Evolutionary conservation across 2,329 filamentous ascomycete genomes (phyloP).

Genomic region (Colletotrichum costaricense): DNA sequence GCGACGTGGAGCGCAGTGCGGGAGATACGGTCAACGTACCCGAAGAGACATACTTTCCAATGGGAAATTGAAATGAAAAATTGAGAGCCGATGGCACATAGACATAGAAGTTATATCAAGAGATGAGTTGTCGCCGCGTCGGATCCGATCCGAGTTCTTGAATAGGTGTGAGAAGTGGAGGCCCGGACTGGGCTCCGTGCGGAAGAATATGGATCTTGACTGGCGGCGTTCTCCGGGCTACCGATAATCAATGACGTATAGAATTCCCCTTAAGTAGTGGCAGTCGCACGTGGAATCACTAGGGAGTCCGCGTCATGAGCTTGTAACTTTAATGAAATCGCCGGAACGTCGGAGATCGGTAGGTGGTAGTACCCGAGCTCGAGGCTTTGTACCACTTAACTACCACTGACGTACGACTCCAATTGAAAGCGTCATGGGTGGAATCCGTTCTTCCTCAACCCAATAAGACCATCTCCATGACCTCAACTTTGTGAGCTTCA

Average conservation of each 20-base stretch:
- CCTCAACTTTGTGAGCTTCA: not conserved
- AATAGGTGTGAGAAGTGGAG: not conserved
- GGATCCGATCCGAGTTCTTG: no score
- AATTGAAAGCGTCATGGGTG: not conserved
- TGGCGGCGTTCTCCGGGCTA: not conserved
- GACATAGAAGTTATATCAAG: no score
- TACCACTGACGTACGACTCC: not conserved
- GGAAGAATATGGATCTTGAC: not conserved
- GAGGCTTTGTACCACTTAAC: not conserved
- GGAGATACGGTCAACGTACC: not conserved
- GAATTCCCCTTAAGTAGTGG: not conserved
- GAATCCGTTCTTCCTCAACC: not conserved
- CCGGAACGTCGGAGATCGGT: not conserved
- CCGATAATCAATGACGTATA: constrained; percentile 6
- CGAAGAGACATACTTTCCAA: not conserved
- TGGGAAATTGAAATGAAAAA: no score
- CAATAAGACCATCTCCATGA: not conserved
- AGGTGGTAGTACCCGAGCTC: not conserved
- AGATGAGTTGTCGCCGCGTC: no score
- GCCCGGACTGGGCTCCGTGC: not conserved
- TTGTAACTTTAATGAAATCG: not conserved
- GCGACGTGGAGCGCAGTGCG: not conserved
- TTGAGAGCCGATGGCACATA: no score
- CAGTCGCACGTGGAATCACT: not conserved
- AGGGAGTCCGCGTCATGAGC: not conserved